Percentiles rank a stretch among this genome's conserved stretches.
Conservation (phyloP, 768 basidiomycete genomes). For the Mrakia hoshinonis region DNA sequence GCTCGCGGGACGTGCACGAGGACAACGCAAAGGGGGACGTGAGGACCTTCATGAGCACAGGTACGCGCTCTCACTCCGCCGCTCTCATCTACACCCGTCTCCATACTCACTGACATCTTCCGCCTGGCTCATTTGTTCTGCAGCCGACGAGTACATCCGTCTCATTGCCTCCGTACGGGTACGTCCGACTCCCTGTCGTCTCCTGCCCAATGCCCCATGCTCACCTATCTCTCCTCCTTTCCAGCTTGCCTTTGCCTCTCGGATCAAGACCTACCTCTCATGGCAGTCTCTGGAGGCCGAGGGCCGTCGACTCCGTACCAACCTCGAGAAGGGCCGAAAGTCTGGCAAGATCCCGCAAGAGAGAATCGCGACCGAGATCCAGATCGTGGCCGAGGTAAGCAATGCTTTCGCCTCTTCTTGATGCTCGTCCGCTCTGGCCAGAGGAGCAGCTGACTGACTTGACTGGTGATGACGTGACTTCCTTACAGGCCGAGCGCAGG, state of each 20-base stretch:
- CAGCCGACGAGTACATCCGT: conserved; percentile 85
- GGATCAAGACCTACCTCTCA: conserved; percentile 67
- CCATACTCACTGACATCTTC: not conserved
- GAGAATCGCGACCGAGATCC: conserved; percentile 61
- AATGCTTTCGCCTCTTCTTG: not conserved
- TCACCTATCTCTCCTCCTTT: not conserved
- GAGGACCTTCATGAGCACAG: conserved; percentile 66
- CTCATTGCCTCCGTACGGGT: conserved; percentile 79
- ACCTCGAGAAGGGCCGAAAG: conserved; percentile 70
- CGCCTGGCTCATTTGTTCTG: not conserved
- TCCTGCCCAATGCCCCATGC: not conserved
- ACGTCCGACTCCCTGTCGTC: conserved; percentile 37
- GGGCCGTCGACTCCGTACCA: conserved; percentile 58
- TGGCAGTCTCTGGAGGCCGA: conserved; percentile 78
- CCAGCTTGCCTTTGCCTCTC: conserved; percentile 77
- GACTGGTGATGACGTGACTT: not conserved
- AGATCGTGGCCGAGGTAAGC: conserved; percentile 68
- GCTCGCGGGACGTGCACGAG: conserved; percentile 63
- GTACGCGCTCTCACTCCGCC: conserved; percentile 38
- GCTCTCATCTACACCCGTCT: no score
- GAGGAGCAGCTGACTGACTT: not conserved
- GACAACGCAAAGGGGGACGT: conserved; percentile 75
- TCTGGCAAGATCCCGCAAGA: conserved; percentile 67
- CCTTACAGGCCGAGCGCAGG: conserved; percentile 65
- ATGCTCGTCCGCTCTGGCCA: not conserved